Evolutionary conservation across 345 rosid genomes (phyloP).

Genomic region (Brassica incana): DNA sequence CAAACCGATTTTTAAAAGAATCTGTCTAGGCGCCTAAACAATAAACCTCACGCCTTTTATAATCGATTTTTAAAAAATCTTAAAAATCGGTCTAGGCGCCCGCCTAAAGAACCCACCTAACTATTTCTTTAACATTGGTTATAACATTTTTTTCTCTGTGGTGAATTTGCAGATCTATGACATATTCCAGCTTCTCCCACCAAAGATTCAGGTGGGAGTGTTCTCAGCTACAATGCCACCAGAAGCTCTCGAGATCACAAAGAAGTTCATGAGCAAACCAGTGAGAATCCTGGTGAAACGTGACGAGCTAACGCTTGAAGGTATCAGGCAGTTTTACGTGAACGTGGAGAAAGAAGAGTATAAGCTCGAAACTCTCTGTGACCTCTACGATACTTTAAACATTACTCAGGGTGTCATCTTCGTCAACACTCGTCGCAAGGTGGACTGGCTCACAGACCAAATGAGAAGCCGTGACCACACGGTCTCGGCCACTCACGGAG

Average conservation of each 20-base stretch:
- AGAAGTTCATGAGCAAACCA: constrained; percentile 58
- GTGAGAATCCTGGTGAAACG: constrained; percentile 55
- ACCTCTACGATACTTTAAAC: constrained; percentile 63
- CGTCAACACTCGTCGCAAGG: constrained; percentile 59
- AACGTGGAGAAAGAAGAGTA: constrained; percentile 62
- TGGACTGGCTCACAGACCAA: constrained; percentile 60
- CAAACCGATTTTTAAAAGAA: too few relatives aligned
- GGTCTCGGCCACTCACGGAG: constrained; percentile 57
- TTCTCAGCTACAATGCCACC: constrained; percentile 69
- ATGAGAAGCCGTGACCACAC: constrained; percentile 56
- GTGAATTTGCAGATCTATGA: constrained; percentile 44
- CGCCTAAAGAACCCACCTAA: too few relatives aligned
- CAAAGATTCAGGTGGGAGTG: constrained; percentile 54
- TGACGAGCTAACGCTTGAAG: constrained; percentile 58
- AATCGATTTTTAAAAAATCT: too few relatives aligned
- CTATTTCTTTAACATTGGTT: background rate
- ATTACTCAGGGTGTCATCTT: constrained; percentile 59
- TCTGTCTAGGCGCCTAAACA: too few relatives aligned
- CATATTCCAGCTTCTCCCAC: constrained; percentile 57
- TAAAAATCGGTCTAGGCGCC: too few relatives aligned
- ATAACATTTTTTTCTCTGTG: background rate
- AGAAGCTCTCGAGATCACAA: constrained; percentile 54
- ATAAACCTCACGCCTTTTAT: too few relatives aligned
- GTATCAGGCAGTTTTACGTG: constrained; percentile 55
- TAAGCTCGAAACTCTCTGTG: constrained; percentile 76